phyloP scores from a whole-genome alignment of 768 basidiomycete species.

The Amanita pseudoporphyria region DNA sequence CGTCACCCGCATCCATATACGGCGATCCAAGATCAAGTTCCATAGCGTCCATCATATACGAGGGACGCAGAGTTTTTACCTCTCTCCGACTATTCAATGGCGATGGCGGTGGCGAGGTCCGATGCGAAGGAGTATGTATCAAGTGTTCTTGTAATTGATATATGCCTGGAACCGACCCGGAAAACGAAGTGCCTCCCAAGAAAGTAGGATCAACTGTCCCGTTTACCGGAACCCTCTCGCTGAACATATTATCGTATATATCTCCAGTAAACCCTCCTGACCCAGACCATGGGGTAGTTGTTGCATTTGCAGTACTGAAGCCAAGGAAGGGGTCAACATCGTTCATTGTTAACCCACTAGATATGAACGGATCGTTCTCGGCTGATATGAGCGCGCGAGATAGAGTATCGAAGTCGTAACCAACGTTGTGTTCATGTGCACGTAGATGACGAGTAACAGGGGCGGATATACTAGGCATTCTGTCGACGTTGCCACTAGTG shows the following conservation, averaged over 20 bases:
- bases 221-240: neutral
- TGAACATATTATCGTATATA: neutral
- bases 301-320: neutral
- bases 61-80: conserved; percentile 3
- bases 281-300: neutral
- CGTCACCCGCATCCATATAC: neutral
- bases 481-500: neutral
- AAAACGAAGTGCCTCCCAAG: neutral
- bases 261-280: neutral
- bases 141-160: neutral
- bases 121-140: neutral
- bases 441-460: neutral
- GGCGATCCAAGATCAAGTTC: conserved; percentile 9
- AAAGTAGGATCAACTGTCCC: conserved; percentile 9
- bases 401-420: conserved; percentile 1
- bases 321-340: conserved; percentile 1
- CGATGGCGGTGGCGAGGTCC: neutral
- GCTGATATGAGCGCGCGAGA: conserved; percentile 4
- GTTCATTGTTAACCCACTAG: neutral
- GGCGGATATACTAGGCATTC: neutral
- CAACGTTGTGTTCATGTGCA: neutral
- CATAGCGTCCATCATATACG: conserved; percentile 10
- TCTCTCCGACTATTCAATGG: neutral
- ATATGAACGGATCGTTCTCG: conserved; percentile 7
- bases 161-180: neutral